Evolutionary conservation across 495 filamentous ascomycete species (phyloP).

Genomic region (Glonium stellatum): DNA sequence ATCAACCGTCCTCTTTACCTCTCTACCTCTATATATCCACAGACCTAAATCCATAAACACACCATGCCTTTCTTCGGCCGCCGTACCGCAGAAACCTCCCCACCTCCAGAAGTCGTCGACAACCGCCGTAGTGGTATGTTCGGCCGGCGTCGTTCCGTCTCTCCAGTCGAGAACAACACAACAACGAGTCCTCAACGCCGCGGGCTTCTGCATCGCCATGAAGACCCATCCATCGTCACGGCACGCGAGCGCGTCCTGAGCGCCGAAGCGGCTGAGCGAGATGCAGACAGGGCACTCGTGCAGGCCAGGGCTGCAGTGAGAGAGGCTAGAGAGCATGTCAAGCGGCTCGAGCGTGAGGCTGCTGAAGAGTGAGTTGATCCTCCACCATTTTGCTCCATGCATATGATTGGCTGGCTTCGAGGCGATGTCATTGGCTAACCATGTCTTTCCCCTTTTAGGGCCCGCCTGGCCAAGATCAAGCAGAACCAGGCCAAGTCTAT

Average conservation of each 20-base stretch:
- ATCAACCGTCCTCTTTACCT: too few relatives aligned
- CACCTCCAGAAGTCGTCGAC: slow-evolving; percentile 19
- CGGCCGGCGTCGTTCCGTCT: slow-evolving; percentile 37
- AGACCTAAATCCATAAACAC: too few relatives aligned
- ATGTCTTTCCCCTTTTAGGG: slow-evolving; percentile 25
- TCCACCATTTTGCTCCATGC: background rate
- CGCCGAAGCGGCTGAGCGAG: slow-evolving; percentile 54
- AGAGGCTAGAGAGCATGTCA: slow-evolving; percentile 56
- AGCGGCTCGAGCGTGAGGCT: slow-evolving; percentile 55
- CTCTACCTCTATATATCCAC: too few relatives aligned
- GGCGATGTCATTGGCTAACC: background rate
- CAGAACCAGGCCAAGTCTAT: slow-evolving; percentile 55
- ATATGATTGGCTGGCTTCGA: background rate
- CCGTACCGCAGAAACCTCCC: slow-evolving; percentile 1
- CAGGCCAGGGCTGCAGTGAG: slow-evolving; percentile 50
- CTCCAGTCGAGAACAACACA: slow-evolving; percentile 19
- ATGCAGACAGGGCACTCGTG: slow-evolving; percentile 55
- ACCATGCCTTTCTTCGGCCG: slow-evolving; percentile 29
- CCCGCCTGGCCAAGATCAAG: slow-evolving; percentile 58
- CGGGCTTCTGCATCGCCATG: slow-evolving; percentile 42
- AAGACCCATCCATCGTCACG: slow-evolving; percentile 53
- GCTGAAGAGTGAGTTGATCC: slow-evolving; percentile 45
- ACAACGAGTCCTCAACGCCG: slow-evolving; percentile 31
- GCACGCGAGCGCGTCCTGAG: slow-evolving; percentile 51
- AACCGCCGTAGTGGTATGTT: slow-evolving; percentile 42